Conservation (phyloP, 2,329 filamentous ascomycete species). For the Cadophora gregata region DNA sequence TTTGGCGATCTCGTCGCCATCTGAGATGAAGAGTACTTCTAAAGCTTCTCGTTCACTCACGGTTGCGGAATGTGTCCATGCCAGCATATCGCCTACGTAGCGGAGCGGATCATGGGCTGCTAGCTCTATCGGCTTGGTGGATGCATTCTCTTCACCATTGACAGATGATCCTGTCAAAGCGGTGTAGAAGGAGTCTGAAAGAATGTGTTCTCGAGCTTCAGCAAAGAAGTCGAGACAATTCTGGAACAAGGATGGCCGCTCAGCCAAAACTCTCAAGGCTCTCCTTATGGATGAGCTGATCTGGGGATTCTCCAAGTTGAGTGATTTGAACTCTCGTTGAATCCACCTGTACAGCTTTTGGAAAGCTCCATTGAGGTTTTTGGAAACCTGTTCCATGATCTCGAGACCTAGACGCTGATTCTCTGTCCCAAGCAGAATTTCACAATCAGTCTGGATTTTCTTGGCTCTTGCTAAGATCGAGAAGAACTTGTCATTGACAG, state of each 20-base stretch:
- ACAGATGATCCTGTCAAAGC: constrained; percentile 78
- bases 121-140: constrained; percentile 89
- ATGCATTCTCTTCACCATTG: constrained; percentile 62
- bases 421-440: constrained; percentile 87
- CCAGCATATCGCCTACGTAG: constrained; percentile 96
- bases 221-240: constrained; percentile 93
- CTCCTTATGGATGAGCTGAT: constrained; percentile 84
- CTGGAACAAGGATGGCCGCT: constrained; percentile 88
- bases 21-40: constrained; percentile 87
- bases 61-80: constrained; percentile 92
- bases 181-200: constrained; percentile 88
- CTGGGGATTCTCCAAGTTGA: constrained; percentile 94
- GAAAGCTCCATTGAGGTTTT: constrained; percentile 85
- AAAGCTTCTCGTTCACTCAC: constrained; percentile 94
- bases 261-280: constrained; percentile 85
- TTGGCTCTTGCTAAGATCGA: constrained; percentile 78
- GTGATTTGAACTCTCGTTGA: constrained; percentile 87
- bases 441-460: constrained; percentile 85
- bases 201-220: constrained; percentile 82
- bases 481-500: constrained; percentile 88
- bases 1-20: constrained; percentile 85
- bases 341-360: constrained; percentile 97
- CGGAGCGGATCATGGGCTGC: constrained; percentile 89
- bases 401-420: constrained; percentile 88
- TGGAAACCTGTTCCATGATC: constrained; percentile 88